Evolutionary conservation across 441 rosid species (phyloP).

Genomic region (Erodium moschatum): DNA sequence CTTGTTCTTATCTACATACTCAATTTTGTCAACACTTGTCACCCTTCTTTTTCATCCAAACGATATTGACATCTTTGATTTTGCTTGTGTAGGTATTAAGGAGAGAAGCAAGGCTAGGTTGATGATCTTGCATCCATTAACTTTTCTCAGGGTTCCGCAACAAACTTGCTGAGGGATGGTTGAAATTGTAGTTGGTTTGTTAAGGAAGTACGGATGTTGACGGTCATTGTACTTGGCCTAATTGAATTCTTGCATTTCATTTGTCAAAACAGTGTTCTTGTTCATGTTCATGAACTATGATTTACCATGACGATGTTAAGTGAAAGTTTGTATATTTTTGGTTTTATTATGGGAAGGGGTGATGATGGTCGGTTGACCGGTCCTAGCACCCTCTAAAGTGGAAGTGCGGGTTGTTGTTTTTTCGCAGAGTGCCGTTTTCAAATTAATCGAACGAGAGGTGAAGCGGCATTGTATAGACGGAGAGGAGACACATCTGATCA

Average conservation of each 20-base stretch:
- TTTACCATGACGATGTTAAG: too few relatives aligned
- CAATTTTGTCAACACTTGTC: background rate
- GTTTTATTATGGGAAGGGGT: too few relatives aligned
- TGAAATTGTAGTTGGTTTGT: slow-evolving; percentile 9
- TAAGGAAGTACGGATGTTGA: slow-evolving; percentile 9
- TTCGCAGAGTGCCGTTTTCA: too few relatives aligned
- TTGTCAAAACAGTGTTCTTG: background rate
- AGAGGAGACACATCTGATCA: too few relatives aligned
- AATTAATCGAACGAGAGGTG: too few relatives aligned
- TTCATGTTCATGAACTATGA: too few relatives aligned
- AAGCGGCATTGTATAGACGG: too few relatives aligned
- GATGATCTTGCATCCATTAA: slow-evolving; percentile 13
- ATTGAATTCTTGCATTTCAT: background rate
- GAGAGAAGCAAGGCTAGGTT: slow-evolving; percentile 61
- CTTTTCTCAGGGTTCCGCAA: slow-evolving; percentile 6
- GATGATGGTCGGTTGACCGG: too few relatives aligned
- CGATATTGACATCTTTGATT: background rate
- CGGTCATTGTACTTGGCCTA: background rate
- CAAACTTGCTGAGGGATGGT: slow-evolving; percentile 3
- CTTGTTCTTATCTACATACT: background rate
- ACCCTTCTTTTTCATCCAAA: background rate
- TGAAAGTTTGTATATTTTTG: too few relatives aligned
- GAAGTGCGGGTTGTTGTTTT: too few relatives aligned
- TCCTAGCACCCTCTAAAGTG: too few relatives aligned
- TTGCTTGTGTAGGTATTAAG: slow-evolving; percentile 35